Evolutionary conservation across 2,329 filamentous ascomycete species (phyloP).

Genomic region (Penicillium sp.): DNA sequence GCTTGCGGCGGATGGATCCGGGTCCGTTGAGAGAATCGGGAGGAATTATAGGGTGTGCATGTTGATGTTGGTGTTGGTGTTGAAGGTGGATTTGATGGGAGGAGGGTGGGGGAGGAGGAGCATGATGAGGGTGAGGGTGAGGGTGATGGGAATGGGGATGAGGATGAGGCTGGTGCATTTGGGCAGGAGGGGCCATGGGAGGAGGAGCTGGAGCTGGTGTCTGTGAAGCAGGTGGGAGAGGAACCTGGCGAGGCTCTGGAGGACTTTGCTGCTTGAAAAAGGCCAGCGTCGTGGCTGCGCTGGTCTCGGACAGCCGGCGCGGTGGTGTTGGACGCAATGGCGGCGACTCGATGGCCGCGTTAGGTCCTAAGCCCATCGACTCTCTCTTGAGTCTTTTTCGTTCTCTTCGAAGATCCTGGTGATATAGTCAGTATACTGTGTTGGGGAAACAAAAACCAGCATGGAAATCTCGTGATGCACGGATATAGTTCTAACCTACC

Average conservation of each 20-base stretch:
- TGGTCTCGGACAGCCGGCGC: constrained; percentile 46
- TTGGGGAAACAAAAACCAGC: neutral
- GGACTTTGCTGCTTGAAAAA: constrained; percentile 49
- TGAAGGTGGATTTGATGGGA: constrained; percentile 17
- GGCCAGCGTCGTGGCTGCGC: constrained; percentile 45
- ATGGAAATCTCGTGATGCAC: neutral
- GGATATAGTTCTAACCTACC: constrained; percentile 30
- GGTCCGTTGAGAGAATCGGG: constrained; percentile 33
- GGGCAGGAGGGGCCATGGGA: constrained; percentile 20
- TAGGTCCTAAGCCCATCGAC: constrained; percentile 44
- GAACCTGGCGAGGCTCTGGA: constrained; percentile 39
- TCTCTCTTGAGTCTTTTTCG: constrained; percentile 46
- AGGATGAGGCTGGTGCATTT: constrained; percentile 23
- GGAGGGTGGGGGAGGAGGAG: constrained; percentile 16
- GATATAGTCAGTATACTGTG: neutral
- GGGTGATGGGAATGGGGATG: constrained; percentile 14
- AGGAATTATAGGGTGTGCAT: constrained; percentile 22
- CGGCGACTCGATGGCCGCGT: constrained; percentile 40
- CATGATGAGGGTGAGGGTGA: constrained; percentile 16
- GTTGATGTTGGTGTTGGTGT: constrained; percentile 28
- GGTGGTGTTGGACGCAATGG: constrained; percentile 43
- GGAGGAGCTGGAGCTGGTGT: constrained; percentile 31
- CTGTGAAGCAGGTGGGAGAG: constrained; percentile 31
- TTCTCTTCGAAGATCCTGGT: constrained; percentile 44
- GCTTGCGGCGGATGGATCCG: constrained; percentile 41